phyloP scores from a whole-genome alignment of 352 stramenopile species.

The Phytopythium kandeliae region DNA sequence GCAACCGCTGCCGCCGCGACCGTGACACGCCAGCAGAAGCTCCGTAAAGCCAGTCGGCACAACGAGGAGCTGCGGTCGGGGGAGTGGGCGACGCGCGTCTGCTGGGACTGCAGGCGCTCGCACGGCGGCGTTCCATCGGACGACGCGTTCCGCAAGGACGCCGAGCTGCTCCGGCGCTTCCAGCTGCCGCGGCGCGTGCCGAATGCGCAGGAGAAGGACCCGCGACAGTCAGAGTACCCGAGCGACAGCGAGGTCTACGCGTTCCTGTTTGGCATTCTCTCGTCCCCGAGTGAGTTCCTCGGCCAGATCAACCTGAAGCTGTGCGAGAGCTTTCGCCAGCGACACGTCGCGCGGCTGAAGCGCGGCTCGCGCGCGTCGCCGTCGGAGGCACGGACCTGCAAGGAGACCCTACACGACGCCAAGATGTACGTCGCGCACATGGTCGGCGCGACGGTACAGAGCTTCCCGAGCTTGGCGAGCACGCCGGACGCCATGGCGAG shows the following conservation, averaged over 20 bases:
- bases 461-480: slow-evolving; percentile 49
- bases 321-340: slow-evolving; percentile 37
- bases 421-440: slow-evolving; percentile 68
- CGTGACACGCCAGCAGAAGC: slow-evolving; percentile 41
- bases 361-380: no score
- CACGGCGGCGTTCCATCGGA: slow-evolving; percentile 36
- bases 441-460: slow-evolving; percentile 50
- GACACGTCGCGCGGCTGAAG: slow-evolving; percentile 18
- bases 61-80: slow-evolving; percentile 40
- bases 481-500: slow-evolving; percentile 37
- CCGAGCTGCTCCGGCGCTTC: slow-evolving; percentile 47
- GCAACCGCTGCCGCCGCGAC: slow-evolving; percentile 48
- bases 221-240: slow-evolving; percentile 10
- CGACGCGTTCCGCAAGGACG: slow-evolving; percentile 48
- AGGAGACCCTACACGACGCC: slow-evolving; percentile 56
- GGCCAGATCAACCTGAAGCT: slow-evolving; percentile 62
- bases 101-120: slow-evolving; percentile 56
- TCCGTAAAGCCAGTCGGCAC: slow-evolving; percentile 26
- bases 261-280: slow-evolving; percentile 51
- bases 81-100: slow-evolving; percentile 67
- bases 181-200: slow-evolving; percentile 13
- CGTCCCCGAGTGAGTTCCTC: slow-evolving; percentile 46
- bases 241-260: slow-evolving; percentile 45
- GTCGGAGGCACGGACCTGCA: slow-evolving; percentile 11
- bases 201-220: not conserved